phyloP scores from a whole-genome alignment of 148 eudicot species.

The Diospyros kaki region DNA sequence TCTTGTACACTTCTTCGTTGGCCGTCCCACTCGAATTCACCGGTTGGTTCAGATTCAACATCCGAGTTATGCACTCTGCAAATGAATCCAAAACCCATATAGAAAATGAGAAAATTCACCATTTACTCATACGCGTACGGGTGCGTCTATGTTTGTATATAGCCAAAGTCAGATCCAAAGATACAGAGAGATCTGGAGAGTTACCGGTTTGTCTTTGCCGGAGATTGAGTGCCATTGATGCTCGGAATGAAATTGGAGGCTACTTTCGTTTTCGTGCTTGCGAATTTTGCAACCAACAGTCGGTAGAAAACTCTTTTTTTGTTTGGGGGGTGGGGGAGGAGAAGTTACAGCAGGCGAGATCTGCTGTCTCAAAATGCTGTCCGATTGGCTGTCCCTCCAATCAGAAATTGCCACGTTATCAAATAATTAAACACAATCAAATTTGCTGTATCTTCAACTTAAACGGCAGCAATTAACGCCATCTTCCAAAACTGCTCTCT shows the following conservation, averaged over 20 bases:
- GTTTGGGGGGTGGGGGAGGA: too few relatives aligned
- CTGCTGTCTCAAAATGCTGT: too few relatives aligned
- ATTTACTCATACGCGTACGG: neutral
- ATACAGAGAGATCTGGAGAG: neutral
- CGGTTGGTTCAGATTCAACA: conserved; percentile 92
- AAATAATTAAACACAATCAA: too few relatives aligned
- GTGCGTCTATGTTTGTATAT: neutral
- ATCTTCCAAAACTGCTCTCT: too few relatives aligned
- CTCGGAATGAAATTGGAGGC: neutral
- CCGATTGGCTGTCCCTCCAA: too few relatives aligned
- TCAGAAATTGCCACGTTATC: too few relatives aligned
- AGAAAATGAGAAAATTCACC: neutral
- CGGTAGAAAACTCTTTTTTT: too few relatives aligned
- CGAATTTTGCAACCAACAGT: too few relatives aligned
- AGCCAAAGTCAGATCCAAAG: neutral
- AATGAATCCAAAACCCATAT: neutral
- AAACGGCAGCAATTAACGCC: too few relatives aligned
- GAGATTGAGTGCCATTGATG: conserved; percentile 75
- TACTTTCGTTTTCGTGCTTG: too few relatives aligned
- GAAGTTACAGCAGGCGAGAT: too few relatives aligned
- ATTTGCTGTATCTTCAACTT: too few relatives aligned
- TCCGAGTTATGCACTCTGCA: conserved; percentile 80
- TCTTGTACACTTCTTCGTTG: conserved; percentile 90
- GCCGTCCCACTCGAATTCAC: conserved; percentile 66
- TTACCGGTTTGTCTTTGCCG: conserved; percentile 87